phyloP scores from a whole-genome alignment of 2,329 filamentous ascomycete genomes.

The Hirsutella rhossiliensis region DNA sequence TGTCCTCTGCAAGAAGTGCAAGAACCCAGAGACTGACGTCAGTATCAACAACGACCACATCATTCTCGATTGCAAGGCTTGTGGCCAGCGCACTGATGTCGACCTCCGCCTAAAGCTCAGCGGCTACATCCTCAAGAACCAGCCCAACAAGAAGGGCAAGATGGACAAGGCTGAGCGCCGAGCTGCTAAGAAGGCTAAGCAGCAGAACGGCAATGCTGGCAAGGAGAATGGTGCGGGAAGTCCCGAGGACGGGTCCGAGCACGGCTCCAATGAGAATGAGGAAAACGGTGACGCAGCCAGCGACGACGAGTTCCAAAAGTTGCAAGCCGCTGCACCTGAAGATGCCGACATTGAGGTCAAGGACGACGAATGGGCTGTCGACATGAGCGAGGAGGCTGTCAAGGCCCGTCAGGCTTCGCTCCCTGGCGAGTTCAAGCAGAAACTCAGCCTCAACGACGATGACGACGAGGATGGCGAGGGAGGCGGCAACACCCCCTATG shows the following conservation, averaged over 20 bases:
- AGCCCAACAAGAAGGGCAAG: slow-evolving; percentile 76
- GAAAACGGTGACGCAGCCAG: slow-evolving; percentile 59
- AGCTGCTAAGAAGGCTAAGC: slow-evolving; percentile 83
- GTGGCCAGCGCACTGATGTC: slow-evolving; percentile 83
- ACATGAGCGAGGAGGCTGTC: slow-evolving; percentile 91
- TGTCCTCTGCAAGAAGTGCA: slow-evolving; percentile 98
- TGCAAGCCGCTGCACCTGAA: slow-evolving; percentile 48
- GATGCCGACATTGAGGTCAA: slow-evolving; percentile 50
- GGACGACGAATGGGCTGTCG: slow-evolving; percentile 90
- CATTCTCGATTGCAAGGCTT: slow-evolving; percentile 95
- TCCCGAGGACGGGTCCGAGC: slow-evolving; percentile 38
- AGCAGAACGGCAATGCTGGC: slow-evolving; percentile 53
- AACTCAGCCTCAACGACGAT: slow-evolving; percentile 71
- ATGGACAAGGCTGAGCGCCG: slow-evolving; percentile 91
- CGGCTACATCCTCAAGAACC: slow-evolving; percentile 94
- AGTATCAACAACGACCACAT: slow-evolving; percentile 90
- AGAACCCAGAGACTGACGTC: slow-evolving; percentile 97
- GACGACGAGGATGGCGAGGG: slow-evolving; percentile 73
- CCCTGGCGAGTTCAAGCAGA: slow-evolving; percentile 88
- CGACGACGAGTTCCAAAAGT: slow-evolving; percentile 84
- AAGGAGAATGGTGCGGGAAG: slow-evolving; percentile 47
- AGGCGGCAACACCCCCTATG: slow-evolving; percentile 66
- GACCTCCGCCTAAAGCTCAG: slow-evolving; percentile 92
- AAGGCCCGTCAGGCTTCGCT: slow-evolving; percentile 88
- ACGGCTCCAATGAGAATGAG: slow-evolving; percentile 36